Conservation (phyloP, 108 stramenopile species). For the Nannochloropsis salina region DNA sequence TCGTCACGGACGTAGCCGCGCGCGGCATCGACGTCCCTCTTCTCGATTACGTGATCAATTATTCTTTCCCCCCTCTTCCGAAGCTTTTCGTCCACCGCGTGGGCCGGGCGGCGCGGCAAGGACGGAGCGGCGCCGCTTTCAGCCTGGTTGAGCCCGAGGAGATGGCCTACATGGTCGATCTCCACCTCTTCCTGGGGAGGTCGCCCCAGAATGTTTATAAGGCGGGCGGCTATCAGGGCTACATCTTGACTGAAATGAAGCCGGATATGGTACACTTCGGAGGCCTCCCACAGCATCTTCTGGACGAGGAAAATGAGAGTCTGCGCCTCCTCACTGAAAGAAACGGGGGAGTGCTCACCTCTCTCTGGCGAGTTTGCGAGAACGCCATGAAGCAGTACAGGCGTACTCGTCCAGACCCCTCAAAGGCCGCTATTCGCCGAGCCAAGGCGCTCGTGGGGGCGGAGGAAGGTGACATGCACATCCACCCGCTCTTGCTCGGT, state of each 20-base stretch:
- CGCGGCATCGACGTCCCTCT: constrained; percentile 95
- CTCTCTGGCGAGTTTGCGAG: constrained; percentile 29
- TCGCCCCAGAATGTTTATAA: constrained; percentile 50
- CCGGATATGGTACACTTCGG: constrained; percentile 96
- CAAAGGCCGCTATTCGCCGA: constrained; percentile 30
- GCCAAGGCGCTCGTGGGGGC: constrained; percentile 28
- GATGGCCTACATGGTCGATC: constrained; percentile 91
- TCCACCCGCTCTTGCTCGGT: constrained; percentile 31
- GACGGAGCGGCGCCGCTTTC: constrained; percentile 80
- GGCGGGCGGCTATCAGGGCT: constrained; percentile 40
- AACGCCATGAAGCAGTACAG: constrained; percentile 91
- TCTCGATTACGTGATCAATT: constrained; percentile 96
- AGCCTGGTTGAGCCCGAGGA: constrained; percentile 92
- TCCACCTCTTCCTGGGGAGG: constrained; percentile 87
- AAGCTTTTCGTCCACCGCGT: constrained; percentile 93
- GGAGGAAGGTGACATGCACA: constrained; percentile 16
- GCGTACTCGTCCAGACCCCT: constrained; percentile 79
- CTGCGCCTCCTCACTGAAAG: constrained; percentile 67
- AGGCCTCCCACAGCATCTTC: constrained; percentile 75
- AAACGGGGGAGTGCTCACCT: constrained; percentile 30
- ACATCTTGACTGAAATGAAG: constrained; percentile 80
- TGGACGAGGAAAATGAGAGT: constrained; percentile 85
- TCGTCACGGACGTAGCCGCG: constrained; percentile 97
- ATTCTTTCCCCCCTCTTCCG: constrained; percentile 81
- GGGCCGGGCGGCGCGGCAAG: constrained; percentile 86